phyloP scores from a whole-genome alignment of 1,139 yeast species.

The Pichia sp. region DNA sequence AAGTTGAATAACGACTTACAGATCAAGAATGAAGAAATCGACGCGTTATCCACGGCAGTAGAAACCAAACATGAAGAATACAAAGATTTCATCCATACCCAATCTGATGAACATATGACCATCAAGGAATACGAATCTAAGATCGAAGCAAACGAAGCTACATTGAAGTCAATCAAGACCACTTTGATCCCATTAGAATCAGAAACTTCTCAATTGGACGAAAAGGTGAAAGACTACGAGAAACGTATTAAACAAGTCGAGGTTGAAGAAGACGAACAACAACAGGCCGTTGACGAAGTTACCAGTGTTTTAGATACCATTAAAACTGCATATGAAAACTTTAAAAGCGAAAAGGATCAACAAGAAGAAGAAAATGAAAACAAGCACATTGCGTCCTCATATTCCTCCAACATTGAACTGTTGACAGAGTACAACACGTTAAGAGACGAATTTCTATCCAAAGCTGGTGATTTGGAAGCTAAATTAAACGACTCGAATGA shows the following conservation, averaged over 20 bases:
- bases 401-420: constrained; percentile 13
- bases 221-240: constrained; percentile 48
- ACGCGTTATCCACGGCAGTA: constrained; percentile 5
- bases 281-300: constrained; percentile 40
- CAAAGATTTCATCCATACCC: constrained; percentile 35
- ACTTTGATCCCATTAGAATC: constrained; percentile 58
- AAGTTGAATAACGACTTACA: constrained; percentile 32
- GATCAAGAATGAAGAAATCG: constrained; percentile 10
- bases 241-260: constrained; percentile 53
- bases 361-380: constrained; percentile 41
- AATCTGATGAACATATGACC: constrained; percentile 47
- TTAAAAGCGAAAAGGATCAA: constrained; percentile 43
- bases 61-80: constrained; percentile 31
- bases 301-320: constrained; percentile 50
- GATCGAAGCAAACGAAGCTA: constrained; percentile 31
- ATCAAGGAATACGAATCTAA: constrained; percentile 32
- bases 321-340: constrained; percentile 35
- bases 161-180: constrained; percentile 45
- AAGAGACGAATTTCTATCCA: constrained; percentile 54
- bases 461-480: constrained; percentile 60
- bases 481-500: constrained; percentile 46
- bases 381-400: constrained; percentile 39
- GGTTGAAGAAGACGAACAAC: constrained; percentile 55
- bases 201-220: constrained; percentile 46
- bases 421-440: constrained; percentile 59